Percentiles rank a stretch among this genome's conserved stretches.
phyloP scores from a whole-genome alignment of 768 basidiomycete genomes.

The Albatrellus ellisii region DNA sequence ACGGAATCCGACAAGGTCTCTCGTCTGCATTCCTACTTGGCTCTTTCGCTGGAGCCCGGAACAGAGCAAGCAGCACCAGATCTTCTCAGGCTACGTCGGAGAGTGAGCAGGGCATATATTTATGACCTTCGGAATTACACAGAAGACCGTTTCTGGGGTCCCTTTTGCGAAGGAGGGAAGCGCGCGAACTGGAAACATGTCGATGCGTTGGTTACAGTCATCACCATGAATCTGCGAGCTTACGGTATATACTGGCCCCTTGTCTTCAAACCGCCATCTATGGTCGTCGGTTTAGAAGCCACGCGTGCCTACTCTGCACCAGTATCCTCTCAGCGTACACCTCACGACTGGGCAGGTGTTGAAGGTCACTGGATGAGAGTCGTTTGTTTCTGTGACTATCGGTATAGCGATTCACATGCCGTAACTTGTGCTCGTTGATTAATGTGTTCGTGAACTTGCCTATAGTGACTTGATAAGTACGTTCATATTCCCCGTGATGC shows the following conservation, averaged over 20 bases:
- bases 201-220: slow-evolving; percentile 42
- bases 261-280: slow-evolving; percentile 6
- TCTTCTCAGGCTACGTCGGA: slow-evolving; percentile 24
- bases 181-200: slow-evolving; percentile 51
- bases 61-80: slow-evolving; percentile 13
- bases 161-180: slow-evolving; percentile 28
- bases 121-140: slow-evolving; percentile 55
- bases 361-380: slow-evolving; percentile 66
- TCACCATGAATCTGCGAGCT: slow-evolving; percentile 39
- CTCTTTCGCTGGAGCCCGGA: slow-evolving; percentile 27
- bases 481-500: neutral
- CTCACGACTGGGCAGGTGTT: slow-evolving; percentile 60
- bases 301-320: slow-evolving; percentile 44
- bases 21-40: slow-evolving; percentile 35
- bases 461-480: slow-evolving; percentile 26
- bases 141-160: slow-evolving; percentile 41
- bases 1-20: slow-evolving; percentile 24
- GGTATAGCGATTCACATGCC: slow-evolving; percentile 26
- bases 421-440: neutral
- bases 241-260: slow-evolving; percentile 9
- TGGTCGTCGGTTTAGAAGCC: slow-evolving; percentile 28
- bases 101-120: slow-evolving; percentile 39
- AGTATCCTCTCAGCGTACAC: slow-evolving; percentile 19
- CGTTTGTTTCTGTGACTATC: slow-evolving; percentile 71
- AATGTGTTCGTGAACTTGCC: neutral